phyloP scores from a whole-genome alignment of 2,329 filamentous ascomycete species.

The Penicillium frequentans region DNA sequence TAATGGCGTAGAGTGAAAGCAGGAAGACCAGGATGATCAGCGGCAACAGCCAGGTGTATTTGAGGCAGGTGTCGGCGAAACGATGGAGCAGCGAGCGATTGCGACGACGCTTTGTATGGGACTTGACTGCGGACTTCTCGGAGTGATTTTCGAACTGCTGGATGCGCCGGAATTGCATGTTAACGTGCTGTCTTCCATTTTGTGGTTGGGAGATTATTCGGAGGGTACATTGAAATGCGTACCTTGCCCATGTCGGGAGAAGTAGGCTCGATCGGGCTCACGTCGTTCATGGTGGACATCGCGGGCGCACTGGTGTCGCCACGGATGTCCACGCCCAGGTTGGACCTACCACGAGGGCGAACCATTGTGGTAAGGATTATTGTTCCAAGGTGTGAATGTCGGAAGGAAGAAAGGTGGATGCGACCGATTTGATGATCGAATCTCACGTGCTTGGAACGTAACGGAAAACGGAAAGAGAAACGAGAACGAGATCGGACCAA shows the following conservation, averaged over 20 bases:
- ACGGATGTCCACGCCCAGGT: constrained; percentile 48
- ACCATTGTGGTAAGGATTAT: constrained; percentile 29
- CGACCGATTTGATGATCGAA: neutral
- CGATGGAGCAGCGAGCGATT: constrained; percentile 44
- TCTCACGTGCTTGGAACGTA: constrained; percentile 1
- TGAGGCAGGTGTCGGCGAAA: constrained; percentile 43
- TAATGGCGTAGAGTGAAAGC: constrained; percentile 68
- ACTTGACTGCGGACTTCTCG: constrained; percentile 32
- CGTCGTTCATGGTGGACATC: constrained; percentile 46
- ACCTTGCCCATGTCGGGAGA: constrained; percentile 33
- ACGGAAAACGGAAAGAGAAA: constrained; percentile 3
- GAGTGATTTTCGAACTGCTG: constrained; percentile 23
- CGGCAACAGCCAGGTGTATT: constrained; percentile 66
- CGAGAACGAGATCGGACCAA: neutral
- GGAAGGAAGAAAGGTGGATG: neutral
- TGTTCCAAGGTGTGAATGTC: neutral
- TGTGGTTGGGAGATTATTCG: neutral
- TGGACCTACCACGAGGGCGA: constrained; percentile 45
- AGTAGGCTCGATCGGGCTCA: constrained; percentile 32
- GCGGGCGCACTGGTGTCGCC: constrained; percentile 49
- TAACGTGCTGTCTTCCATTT: neutral
- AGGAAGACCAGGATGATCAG: constrained; percentile 66
- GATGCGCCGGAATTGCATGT: neutral
- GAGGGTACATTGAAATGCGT: constrained; percentile 6
- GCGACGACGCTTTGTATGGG: constrained; percentile 46